Base-by-base conservation (phyloP, 2,329 filamentous ascomycete species). In the Colletotrichum sp. region DNA sequence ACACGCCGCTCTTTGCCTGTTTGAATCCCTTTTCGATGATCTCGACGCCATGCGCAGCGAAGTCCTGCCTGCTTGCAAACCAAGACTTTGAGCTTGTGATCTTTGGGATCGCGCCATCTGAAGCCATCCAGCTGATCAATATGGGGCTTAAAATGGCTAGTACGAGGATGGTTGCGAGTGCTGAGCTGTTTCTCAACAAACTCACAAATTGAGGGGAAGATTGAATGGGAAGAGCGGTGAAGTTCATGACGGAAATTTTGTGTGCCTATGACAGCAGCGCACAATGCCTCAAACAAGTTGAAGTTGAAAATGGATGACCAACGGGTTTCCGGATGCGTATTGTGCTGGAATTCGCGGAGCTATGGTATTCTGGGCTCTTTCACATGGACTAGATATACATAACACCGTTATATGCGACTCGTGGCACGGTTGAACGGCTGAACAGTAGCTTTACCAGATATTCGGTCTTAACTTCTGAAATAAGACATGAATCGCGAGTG, bases 11-110 rank as follows among this genome's bases (percentile, higher is more conserved):
- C 24, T 71, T 55, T 12, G 66, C 67, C 43, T 62, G 34, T 2
- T 63, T 58, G 57, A 55, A 71, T 2, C 71, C 71, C 8, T 73
- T 73, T 34, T 70, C 71, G 15, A 73, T 73, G 6, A 73, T 73
- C 5, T 73, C 68, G 12, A 73, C 71, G n/a, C 71, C 71, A 33
- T 73, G 68, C 3, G 55, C 62, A 8, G 62, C 55, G 5, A 73
- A 73, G 62, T 71, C 62, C n/a, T 71, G 24, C 9, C 68, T 70
- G 43, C 31, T 63, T 27, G 71, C 55, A 24, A 66, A 71, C 68
- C 71, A 71, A 8, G 67, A 55, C 33, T 70, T 71, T 29, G 71
- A 73, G 21, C 71, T 73, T 9, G 55, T 57, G 13, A 73, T 57
- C 31, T n/a, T 66, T 16, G 71, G 71, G 8, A 63, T 73, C 5